A percentile compares a stretch with the other conserved stretches of the same genome.
Evolutionary conservation across 106 monocot genomes (phyloP).

Genomic region (Dioscorea alata): DNA sequence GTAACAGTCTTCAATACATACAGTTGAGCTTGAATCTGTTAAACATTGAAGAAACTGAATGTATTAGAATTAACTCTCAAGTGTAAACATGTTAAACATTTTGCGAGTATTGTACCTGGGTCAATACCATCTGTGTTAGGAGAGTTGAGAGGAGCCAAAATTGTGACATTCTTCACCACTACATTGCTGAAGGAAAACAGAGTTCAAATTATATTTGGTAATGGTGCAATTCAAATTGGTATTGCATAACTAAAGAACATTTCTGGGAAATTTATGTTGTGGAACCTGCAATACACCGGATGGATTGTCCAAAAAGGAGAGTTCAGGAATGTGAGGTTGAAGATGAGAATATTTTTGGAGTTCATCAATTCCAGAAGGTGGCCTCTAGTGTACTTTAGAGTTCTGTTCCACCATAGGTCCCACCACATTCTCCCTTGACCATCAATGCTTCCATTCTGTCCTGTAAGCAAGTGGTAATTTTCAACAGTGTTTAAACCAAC

Average conservation of each 20-base stretch:
- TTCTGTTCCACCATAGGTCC: conserved; percentile 95
- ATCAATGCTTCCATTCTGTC: conserved; percentile 90
- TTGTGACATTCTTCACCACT: conserved; percentile 70
- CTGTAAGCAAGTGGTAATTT: conserved; percentile 20
- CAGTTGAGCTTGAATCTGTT: conserved; percentile 67
- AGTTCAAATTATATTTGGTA: neutral
- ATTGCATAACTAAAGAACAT: too few relatives aligned
- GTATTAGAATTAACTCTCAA: too few relatives aligned
- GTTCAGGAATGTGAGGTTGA: conserved; percentile 71
- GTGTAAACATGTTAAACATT: too few relatives aligned
- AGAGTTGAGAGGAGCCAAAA: conserved; percentile 71
- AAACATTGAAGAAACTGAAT: neutral
- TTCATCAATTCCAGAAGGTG: conserved; percentile 86
- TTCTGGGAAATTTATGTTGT: neutral
- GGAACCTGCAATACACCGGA: conserved; percentile 88
- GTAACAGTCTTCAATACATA: conserved; percentile 93
- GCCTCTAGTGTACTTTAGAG: conserved; percentile 73
- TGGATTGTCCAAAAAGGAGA: conserved; percentile 96
- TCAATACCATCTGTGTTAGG: conserved; percentile 99
- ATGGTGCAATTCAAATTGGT: too few relatives aligned
- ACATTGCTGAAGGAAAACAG: conserved; percentile 53
- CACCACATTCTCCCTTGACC: conserved; percentile 95
- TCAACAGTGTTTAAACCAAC: neutral
- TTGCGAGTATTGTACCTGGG: conserved; percentile 41
- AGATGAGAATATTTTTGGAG: conserved; percentile 78